Evolutionary conservation across 2,329 filamentous ascomycete genomes (phyloP).

Genomic region (Calonectria hongkongensis): DNA sequence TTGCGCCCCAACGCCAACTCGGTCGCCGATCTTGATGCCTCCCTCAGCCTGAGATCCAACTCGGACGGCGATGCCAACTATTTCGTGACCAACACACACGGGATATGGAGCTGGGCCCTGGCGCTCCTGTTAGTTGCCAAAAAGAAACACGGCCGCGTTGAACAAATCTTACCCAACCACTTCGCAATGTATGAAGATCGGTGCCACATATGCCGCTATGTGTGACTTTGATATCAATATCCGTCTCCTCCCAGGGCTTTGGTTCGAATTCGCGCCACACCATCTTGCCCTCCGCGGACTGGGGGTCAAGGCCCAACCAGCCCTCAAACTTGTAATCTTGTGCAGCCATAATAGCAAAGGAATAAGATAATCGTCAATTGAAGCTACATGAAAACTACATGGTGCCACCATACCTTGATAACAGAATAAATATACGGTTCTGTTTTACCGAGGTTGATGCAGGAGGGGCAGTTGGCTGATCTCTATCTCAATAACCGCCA

Average conservation of each 20-base stretch:
- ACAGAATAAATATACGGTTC: neutral
- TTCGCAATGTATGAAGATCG: conserved; percentile 75
- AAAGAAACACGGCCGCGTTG: no score
- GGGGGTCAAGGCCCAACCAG: conserved; percentile 67
- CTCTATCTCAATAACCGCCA: neutral
- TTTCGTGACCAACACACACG: conserved; percentile 79
- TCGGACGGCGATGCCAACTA: conserved; percentile 75
- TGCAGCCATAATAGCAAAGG: neutral
- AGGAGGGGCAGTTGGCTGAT: conserved; percentile 19
- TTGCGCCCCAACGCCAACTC: conserved; percentile 79
- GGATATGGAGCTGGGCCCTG: conserved; percentile 56
- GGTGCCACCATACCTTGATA: neutral
- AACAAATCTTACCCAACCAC: conserved; percentile 66
- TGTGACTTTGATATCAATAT: conserved; percentile 78
- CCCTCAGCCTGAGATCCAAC: conserved; percentile 68
- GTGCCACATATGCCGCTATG: conserved; percentile 80
- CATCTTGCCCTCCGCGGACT: conserved; percentile 70
- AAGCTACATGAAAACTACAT: neutral
- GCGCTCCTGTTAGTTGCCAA: neutral
- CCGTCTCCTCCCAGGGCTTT: conserved; percentile 78
- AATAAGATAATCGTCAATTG: neutral
- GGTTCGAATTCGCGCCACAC: conserved; percentile 74
- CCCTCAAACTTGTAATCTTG: conserved; percentile 69
- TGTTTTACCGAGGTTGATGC: conserved; percentile 28
- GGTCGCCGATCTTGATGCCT: conserved; percentile 75